Conservation (phyloP, 2,329 filamentous ascomycete species). For the Metarhizium guizhouense region DNA sequence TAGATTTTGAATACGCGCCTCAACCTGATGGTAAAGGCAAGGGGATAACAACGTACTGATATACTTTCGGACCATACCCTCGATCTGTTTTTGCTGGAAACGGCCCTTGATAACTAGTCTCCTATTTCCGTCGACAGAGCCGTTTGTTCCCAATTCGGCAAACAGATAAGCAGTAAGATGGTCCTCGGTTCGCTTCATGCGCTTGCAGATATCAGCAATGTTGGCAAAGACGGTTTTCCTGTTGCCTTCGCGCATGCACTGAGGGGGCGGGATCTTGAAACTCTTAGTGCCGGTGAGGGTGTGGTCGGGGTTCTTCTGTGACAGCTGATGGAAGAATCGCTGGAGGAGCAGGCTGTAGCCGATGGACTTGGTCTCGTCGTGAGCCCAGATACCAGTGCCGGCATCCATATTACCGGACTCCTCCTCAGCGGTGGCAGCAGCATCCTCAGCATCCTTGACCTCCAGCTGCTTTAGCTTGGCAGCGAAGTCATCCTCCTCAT, state of each 20-base stretch:
- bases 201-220: constrained; percentile 96
- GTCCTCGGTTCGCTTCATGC: constrained; percentile 98
- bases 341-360: constrained; percentile 77
- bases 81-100: constrained; percentile 99
- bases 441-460: constrained; percentile 56
- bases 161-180: constrained; percentile 96
- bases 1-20: too few species aligned
- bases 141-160: constrained; percentile 94
- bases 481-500: constrained; percentile 55
- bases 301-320: constrained; percentile 95
- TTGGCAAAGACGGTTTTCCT: constrained; percentile 99
- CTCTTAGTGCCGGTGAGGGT: constrained; percentile 81
- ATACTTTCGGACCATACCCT: constrained; percentile 92
- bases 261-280: constrained; percentile 98
- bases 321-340: constrained; percentile 90
- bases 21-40: not conserved
- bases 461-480: constrained; percentile 54
- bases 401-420: constrained; percentile 71
- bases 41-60: constrained; percentile 57
- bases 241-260: constrained; percentile 99
- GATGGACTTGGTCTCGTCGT: constrained; percentile 70
- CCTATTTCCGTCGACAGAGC: constrained; percentile 86
- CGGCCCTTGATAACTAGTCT: constrained; percentile 97
- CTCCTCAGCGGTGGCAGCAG: constrained; percentile 37
- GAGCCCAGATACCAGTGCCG: constrained; percentile 84